Evolutionary conservation across 345 rosid genomes (phyloP), one percentile per base, ranked within the genome.

Genomic region (Theobroma cacao): DNA sequence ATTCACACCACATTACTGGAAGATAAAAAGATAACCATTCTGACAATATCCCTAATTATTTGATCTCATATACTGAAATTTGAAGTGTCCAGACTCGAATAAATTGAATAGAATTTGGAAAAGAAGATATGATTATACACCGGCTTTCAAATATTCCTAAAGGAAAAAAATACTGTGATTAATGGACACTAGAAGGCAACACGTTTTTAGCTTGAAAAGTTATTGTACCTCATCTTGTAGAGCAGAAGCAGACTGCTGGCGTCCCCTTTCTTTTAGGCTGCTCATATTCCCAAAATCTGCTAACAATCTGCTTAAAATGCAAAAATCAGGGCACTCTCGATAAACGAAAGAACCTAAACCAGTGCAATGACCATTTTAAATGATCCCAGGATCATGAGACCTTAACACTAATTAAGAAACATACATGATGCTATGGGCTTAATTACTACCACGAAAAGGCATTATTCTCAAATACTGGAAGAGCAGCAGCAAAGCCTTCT

Each of bases 221-320:
- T 53, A 40, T 50, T 83, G 58, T 83, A 91, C 98, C 94, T 93
- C 98, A 84, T 95, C 95, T 82, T 93, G 94, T 72, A 92, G 84
- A 83, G 91, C 90, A 69, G 98, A 91, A 72, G 85, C 77, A 66
- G 97, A 88, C 17, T 83, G 90, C 64, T 87, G 89, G 69, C 55
- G 84, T 45, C 89, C 84, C 83, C 72, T 74, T 74, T 86, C 98
- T 84, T 85, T 90, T 53, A 87, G 34, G 83, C 72, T 85, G 36
- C 84, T 80, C 20, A 79, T 70, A 84, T 80, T 90, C 67, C 94
- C 95, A 76, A 85, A 10, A 82, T 95, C 95, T 4, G 85, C 38
- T 30, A 93, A 83, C 70, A 85, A 63, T 77, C 97, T 90, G 83
- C 85, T 83, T 63, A 84, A 79, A 50, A 20, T 55, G 24, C 67